A percentile compares a stretch with the other conserved stretches of the same genome.
Evolutionary conservation across 805 yeast species (phyloP).

Genomic region (Komagataella ulmi): DNA sequence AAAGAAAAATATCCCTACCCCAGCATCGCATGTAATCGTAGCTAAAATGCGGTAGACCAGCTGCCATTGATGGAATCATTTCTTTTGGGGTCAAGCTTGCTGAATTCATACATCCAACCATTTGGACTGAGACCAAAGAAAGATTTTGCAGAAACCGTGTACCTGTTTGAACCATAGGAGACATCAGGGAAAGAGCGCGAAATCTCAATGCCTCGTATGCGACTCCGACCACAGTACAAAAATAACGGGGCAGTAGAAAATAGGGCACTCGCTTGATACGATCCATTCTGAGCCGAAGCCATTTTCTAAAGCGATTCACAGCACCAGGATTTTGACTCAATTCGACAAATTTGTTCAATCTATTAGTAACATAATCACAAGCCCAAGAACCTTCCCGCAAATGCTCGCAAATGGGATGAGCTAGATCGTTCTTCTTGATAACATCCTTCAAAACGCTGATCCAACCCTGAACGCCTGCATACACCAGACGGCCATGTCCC

Average conservation of each 20-base stretch:
- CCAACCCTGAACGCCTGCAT: slow-evolving; percentile 95
- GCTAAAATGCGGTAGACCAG: slow-evolving; percentile 93
- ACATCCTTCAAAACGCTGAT: slow-evolving; percentile 49
- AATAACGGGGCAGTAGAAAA: slow-evolving; percentile 76
- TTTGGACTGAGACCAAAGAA: slow-evolving; percentile 74
- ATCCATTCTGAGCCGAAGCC: slow-evolving; percentile 57
- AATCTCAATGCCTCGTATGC: slow-evolving; percentile 74
- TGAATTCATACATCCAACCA: slow-evolving; percentile 61
- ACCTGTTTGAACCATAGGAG: slow-evolving; percentile 38
- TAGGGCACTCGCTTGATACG: slow-evolving; percentile 59
- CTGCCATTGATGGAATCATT: slow-evolving; percentile 70
- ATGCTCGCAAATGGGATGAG: slow-evolving; percentile 74
- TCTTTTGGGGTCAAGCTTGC: slow-evolving; percentile 63
- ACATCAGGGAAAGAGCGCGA: slow-evolving; percentile 46
- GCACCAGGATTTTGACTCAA: slow-evolving; percentile 8
- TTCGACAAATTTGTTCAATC: slow-evolving; percentile 43
- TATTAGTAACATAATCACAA: slow-evolving; percentile 51
- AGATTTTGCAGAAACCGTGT: slow-evolving; percentile 69
- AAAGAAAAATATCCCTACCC: slow-evolving; percentile 94
- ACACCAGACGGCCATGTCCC: slow-evolving; percentile 54
- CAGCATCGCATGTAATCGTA: slow-evolving; percentile 90
- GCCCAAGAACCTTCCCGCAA: slow-evolving; percentile 86
- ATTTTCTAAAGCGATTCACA: slow-evolving; percentile 32
- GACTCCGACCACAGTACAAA: slow-evolving; percentile 68
- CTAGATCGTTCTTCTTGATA: slow-evolving; percentile 59